Evolutionary conservation across 352 stramenopile genomes (phyloP).

Genomic region (Phytophthora pistaciae): DNA sequence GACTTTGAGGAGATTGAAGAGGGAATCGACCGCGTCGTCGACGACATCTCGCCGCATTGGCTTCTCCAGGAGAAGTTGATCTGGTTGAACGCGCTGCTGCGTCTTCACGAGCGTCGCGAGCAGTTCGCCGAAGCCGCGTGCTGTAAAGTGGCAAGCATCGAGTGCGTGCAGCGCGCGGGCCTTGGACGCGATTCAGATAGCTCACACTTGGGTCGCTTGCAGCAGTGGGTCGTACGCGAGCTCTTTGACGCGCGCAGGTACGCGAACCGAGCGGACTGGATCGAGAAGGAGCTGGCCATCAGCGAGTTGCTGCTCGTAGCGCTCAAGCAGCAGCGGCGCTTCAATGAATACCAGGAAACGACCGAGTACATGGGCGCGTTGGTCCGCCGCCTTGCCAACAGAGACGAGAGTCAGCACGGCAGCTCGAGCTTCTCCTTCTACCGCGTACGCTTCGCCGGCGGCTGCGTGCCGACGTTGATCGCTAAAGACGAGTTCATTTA

Average conservation of each 20-base stretch:
- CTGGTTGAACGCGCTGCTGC: constrained; percentile 69
- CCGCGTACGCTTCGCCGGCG: constrained; percentile 58
- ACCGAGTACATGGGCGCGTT: constrained; percentile 51
- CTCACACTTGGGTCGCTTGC: constrained; percentile 12
- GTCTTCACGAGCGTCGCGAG: constrained; percentile 52
- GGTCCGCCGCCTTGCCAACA: constrained; percentile 37
- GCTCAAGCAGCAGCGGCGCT: constrained; percentile 44
- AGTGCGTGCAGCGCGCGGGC: constrained; percentile 34
- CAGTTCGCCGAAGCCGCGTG: constrained; percentile 67
- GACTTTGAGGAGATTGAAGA: constrained; percentile 81
- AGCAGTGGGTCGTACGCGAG: constrained; percentile 52
- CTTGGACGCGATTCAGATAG: constrained; percentile 5
- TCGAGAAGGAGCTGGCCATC: constrained; percentile 61
- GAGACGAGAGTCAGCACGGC: constrained; percentile 27
- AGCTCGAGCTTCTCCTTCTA: constrained; percentile 57
- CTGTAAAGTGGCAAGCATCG: constrained; percentile 63
- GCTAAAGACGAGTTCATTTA: constrained; percentile 73
- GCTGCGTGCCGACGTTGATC: constrained; percentile 57
- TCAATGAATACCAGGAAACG: constrained; percentile 60
- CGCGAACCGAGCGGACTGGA: constrained; percentile 57
- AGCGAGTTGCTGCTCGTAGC: constrained; percentile 55
- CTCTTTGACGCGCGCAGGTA: constrained; percentile 49
- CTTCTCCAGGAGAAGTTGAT: constrained; percentile 64
- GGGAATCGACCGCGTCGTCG: constrained; percentile 50
- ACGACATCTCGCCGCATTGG: constrained; percentile 66